Evolutionary conservation across 768 basidiomycete genomes (phyloP).

Genomic region (Collybia mongolica): DNA sequence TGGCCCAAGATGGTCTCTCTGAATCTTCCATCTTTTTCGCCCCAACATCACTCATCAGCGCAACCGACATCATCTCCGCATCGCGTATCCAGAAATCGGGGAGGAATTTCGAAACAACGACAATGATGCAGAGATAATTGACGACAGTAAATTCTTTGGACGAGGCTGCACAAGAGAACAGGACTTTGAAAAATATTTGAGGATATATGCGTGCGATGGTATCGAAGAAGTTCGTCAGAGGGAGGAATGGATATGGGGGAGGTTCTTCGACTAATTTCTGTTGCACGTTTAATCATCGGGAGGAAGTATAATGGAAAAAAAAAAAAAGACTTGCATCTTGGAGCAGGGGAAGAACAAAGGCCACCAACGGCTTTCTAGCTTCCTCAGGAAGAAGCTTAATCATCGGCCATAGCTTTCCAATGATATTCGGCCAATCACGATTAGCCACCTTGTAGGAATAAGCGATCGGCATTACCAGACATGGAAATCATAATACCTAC

Average conservation of each 20-base stretch:
- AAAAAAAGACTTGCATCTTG: conserved; percentile 41
- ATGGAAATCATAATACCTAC: conserved; percentile 28
- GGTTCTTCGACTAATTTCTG: conserved; percentile 57
- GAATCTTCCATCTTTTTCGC: conserved; percentile 19
- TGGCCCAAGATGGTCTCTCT: conserved; percentile 34
- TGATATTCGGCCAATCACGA: conserved; percentile 40
- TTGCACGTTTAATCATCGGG: conserved; percentile 1
- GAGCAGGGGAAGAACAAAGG: conserved; percentile 41
- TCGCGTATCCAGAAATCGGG: conserved; percentile 67
- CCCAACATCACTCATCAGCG: conserved; percentile 54
- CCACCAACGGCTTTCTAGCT: conserved; percentile 37
- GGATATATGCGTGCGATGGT: conserved; percentile 52
- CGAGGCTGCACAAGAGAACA: conserved; percentile 69
- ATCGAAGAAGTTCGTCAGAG: conserved; percentile 51
- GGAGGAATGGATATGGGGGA: conserved; percentile 43
- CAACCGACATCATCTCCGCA: conserved; percentile 73
- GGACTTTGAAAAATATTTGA: conserved; percentile 67
- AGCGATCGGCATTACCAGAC: conserved; percentile 1
- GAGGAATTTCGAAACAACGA: conserved; percentile 50
- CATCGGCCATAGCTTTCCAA: conserved; percentile 41
- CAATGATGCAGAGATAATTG: conserved; percentile 56
- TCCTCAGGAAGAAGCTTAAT: conserved; percentile 47
- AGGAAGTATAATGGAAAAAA: not conserved
- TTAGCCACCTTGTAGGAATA: conserved; percentile 29
- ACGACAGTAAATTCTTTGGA: conserved; percentile 58